A percentile compares a stretch with the other conserved stretches of the same genome.
phyloP scores from a whole-genome alignment of 331 rosid genomes.

The Acacia concinna region DNA sequence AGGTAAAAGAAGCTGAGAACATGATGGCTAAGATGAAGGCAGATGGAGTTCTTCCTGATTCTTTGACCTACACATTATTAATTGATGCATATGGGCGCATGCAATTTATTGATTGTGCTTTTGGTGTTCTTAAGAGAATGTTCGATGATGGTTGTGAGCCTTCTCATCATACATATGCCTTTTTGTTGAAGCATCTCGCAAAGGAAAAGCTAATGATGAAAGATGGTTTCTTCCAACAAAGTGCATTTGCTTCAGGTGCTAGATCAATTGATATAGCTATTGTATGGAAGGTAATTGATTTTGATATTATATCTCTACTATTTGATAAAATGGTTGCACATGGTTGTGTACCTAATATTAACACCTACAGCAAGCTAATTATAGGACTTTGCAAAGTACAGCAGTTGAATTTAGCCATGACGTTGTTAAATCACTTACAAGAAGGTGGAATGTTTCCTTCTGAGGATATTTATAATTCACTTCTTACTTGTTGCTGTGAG shows the following conservation, averaged over 20 bases:
- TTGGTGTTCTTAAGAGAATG: constrained; percentile 55
- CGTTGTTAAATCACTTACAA: constrained; percentile 34
- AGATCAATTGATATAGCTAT: constrained; percentile 31
- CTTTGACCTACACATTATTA: constrained; percentile 45
- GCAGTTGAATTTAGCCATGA: constrained; percentile 37
- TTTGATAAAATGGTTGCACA: constrained; percentile 48
- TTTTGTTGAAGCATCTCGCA: constrained; percentile 48
- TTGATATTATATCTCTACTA: constrained; percentile 37
- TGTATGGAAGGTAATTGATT: constrained; percentile 48
- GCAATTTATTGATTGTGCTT: constrained; percentile 46
- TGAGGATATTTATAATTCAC: constrained; percentile 40
- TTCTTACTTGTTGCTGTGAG: constrained; percentile 41
- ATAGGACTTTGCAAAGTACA: constrained; percentile 50
- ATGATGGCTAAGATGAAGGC: constrained; percentile 45
- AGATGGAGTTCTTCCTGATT: constrained; percentile 47
- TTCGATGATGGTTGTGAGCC: constrained; percentile 57
- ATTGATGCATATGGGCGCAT: constrained; percentile 48
- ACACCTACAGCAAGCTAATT: constrained; percentile 49
- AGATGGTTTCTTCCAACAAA: constrained; percentile 10
- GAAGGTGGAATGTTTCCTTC: constrained; percentile 37
- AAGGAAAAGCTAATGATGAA: constrained; percentile 29
- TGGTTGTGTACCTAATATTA: constrained; percentile 49
- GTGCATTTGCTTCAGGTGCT: constrained; percentile 25
- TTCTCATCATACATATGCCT: constrained; percentile 50
- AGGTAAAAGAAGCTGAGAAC: constrained; percentile 50